These are phyloP conservation scores for Fragaria vesca DNA, from an alignment of 306 rosid genomes.

Conservation along the genomic window DNA sequence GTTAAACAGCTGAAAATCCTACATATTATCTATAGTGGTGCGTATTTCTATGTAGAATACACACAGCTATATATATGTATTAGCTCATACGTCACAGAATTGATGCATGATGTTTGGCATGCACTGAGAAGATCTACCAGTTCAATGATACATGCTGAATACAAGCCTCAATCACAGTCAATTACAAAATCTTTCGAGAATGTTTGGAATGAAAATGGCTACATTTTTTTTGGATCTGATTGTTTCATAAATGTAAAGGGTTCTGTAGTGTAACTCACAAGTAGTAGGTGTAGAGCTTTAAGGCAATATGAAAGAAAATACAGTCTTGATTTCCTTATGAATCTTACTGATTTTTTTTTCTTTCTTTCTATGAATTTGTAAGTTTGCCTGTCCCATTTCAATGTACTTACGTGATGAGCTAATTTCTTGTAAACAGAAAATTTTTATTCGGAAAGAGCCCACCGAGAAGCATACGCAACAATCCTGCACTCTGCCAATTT, in stretches of 20 bases:
- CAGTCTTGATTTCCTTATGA: not conserved
- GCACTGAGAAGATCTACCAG: not conserved
- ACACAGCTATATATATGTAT: not conserved
- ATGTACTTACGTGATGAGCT: constrained; percentile 13
- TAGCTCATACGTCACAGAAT: not conserved
- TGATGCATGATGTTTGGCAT: not conserved
- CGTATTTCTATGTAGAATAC: not conserved
- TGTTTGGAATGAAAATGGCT: not conserved
- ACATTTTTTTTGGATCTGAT: not conserved
- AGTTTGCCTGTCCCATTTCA: not conserved
- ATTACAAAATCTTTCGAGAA: not conserved
- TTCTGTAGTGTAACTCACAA: not conserved
- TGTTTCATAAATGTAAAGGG: not conserved
- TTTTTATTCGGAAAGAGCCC: constrained; percentile 55
- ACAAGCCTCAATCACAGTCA: not conserved
- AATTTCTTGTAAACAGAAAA: constrained; percentile 46
- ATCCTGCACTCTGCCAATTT: constrained; percentile 80
- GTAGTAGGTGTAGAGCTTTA: not conserved
- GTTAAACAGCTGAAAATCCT: not conserved
- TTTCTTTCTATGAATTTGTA: not conserved
- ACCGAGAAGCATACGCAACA: constrained; percentile 85
- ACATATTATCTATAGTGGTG: not conserved
- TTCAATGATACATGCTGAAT: not conserved
- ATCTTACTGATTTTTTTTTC: not conserved
- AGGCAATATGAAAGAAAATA: not conserved